phyloP scores from a whole-genome alignment of 768 basidiomycete genomes.

The Mycena vulgaris region DNA sequence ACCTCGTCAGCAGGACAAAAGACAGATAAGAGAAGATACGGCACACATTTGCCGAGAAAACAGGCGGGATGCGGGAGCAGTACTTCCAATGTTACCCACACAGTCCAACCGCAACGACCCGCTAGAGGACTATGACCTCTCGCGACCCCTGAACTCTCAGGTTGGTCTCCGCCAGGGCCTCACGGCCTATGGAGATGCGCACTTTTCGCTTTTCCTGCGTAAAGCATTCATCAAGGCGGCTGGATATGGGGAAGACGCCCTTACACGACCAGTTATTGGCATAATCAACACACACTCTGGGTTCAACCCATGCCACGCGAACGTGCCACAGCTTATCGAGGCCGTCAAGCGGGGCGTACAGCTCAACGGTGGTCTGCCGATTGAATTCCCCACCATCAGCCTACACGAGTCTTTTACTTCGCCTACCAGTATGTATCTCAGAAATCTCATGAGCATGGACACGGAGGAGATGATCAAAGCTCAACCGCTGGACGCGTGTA shows the following conservation, averaged over 20 bases:
- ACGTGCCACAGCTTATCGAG: constrained; percentile 37
- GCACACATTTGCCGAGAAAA: too few species aligned
- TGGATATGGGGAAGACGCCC: constrained; percentile 39
- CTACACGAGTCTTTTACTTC: constrained; percentile 38
- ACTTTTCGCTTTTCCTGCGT: constrained; percentile 39
- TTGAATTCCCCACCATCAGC: constrained; percentile 39
- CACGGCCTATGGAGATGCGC: constrained; percentile 34
- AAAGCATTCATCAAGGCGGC: constrained; percentile 40
- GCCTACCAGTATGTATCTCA: constrained; percentile 38
- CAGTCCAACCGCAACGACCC: constrained; percentile 18
- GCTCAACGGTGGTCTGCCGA: constrained; percentile 35
- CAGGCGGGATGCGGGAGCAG: too few species aligned
- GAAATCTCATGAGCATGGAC: constrained; percentile 39
- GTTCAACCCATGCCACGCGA: constrained; percentile 39
- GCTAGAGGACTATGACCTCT: constrained; percentile 39
- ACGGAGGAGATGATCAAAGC: constrained; percentile 41
- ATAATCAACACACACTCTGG: constrained; percentile 38
- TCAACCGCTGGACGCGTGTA: constrained; percentile 40
- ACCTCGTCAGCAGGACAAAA: too few species aligned
- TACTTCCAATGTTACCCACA: constrained; percentile 7
- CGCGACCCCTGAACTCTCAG: constrained; percentile 27
- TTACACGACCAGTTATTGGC: constrained; percentile 36
- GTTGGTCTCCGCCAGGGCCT: constrained; percentile 38
- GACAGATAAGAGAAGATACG: too few species aligned
- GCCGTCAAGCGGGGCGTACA: constrained; percentile 39